Percentiles rank a stretch among this genome's conserved stretches.
phyloP scores from a whole-genome alignment of 345 rosid genomes.

The Noccaea caerulescens region DNA sequence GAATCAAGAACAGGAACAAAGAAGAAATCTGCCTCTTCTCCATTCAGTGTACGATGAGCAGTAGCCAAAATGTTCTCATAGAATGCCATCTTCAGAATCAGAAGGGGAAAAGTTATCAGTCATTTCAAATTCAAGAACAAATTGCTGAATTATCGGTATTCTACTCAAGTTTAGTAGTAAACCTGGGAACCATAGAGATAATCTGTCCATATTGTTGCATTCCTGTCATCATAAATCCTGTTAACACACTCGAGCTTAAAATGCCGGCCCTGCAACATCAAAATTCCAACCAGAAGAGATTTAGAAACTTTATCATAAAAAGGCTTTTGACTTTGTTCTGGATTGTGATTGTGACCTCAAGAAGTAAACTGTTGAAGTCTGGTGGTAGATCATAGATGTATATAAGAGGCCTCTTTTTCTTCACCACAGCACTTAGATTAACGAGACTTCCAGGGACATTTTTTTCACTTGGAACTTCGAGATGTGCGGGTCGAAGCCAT shows the following conservation, averaged over 20 bases:
- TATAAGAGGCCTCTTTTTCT: slow-evolving; percentile 87
- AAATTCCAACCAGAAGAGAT: slow-evolving; percentile 29
- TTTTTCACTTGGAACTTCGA: slow-evolving; percentile 60
- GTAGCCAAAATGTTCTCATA: slow-evolving; percentile 93
- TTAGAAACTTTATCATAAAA: background rate
- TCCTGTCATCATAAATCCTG: slow-evolving; percentile 78
- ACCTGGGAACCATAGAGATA: slow-evolving; percentile 95
- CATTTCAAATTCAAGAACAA: slow-evolving; percentile 5
- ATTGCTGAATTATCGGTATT: background rate
- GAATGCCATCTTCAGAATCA: slow-evolving; percentile 72
- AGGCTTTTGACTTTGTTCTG: background rate
- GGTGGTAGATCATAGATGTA: slow-evolving; percentile 96
- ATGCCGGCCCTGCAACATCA: slow-evolving; percentile 79
- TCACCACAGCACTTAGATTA: slow-evolving; percentile 64
- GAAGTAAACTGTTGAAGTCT: slow-evolving; percentile 87
- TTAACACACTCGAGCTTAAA: slow-evolving; percentile 85
- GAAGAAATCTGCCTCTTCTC: slow-evolving; percentile 95
- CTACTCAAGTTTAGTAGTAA: slow-evolving; percentile 16
- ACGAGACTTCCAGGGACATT: slow-evolving; percentile 48
- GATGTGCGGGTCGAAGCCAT: slow-evolving; percentile 91
- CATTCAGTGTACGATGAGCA: slow-evolving; percentile 79
- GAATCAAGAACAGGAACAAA: slow-evolving; percentile 98
- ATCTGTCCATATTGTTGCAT: slow-evolving; percentile 89
- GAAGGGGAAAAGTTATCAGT: slow-evolving; percentile 4
- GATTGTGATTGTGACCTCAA: slow-evolving; percentile 70